phyloP scores from a whole-genome alignment of 139 green algal genomes.

The Zygnema cylindricum region DNA sequence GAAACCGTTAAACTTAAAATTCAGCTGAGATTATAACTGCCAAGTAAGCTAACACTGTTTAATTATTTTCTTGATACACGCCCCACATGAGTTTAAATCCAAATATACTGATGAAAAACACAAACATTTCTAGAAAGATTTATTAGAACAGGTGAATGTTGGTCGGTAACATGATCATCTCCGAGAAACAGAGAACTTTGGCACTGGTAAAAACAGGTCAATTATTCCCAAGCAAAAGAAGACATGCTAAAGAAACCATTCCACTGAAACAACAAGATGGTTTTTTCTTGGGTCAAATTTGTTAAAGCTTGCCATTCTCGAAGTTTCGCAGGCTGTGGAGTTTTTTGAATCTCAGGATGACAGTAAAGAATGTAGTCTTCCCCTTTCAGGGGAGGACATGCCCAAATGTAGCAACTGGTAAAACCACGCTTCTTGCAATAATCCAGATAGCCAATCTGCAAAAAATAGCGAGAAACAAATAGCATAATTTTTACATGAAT shows the following conservation, averaged over 20 bases:
- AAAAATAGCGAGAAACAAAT: too few species aligned
- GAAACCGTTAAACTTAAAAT: too few species aligned
- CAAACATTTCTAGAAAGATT: too few species aligned
- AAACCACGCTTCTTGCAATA: conserved; percentile 87
- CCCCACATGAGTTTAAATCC: too few species aligned
- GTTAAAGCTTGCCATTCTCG: conserved; percentile 84
- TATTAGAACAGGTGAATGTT: too few species aligned
- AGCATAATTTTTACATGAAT: too few species aligned
- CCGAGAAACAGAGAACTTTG: background rate
- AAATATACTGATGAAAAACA: too few species aligned
- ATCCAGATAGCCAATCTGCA: conserved; percentile 84
- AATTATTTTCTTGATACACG: too few species aligned
- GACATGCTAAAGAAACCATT: too few species aligned
- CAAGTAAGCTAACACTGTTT: too few species aligned
- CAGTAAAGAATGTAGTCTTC: conserved; percentile 99
- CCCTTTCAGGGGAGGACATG: conserved; percentile 92
- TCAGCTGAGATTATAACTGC: too few species aligned
- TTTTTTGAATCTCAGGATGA: conserved; percentile 95
- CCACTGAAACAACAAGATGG: background rate
- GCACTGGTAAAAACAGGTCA: background rate
- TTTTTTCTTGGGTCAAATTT: conserved; percentile 6
- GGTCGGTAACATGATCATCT: too few species aligned
- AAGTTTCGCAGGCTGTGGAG: conserved; percentile 83
- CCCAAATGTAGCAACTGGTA: conserved; percentile 97
- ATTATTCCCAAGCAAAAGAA: background rate